Percentiles rank a stretch among this genome's conserved stretches.
phyloP scores from a whole-genome alignment of 2,329 filamentous ascomycete species.

The Cyphellophora europaea region DNA sequence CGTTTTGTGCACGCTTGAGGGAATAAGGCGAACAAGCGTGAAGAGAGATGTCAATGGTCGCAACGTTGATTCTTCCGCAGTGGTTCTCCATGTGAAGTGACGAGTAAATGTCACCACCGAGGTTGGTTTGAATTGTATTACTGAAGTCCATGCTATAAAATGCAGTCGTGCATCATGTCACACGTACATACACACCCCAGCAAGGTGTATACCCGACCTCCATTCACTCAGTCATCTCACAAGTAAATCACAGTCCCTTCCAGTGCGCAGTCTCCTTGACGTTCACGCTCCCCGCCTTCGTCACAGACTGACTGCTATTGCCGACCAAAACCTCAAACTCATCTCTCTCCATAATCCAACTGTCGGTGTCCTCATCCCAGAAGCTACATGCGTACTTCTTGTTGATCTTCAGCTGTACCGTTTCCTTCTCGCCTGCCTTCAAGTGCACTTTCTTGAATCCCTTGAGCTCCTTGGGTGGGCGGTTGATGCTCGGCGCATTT shows the following conservation, averaged over 20 bases:
- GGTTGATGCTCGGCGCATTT: conserved; percentile 42
- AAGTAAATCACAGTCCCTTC: conserved; percentile 53
- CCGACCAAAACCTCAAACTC: conserved; percentile 54
- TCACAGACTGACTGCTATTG: conserved; percentile 34
- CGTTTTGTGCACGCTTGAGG: too few relatives aligned
- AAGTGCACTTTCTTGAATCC: conserved; percentile 57
- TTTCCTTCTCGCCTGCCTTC: conserved; percentile 49
- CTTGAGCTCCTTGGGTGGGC: conserved; percentile 54
- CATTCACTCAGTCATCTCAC: too few relatives aligned
- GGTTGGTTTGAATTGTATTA: too few relatives aligned
- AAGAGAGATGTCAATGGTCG: too few relatives aligned
- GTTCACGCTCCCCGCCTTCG: conserved; percentile 43
- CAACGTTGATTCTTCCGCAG: too few relatives aligned
- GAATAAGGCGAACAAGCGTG: too few relatives aligned
- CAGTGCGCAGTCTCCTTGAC: conserved; percentile 58
- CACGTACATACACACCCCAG: too few relatives aligned
- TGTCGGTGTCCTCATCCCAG: conserved; percentile 58
- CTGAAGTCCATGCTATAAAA: too few relatives aligned
- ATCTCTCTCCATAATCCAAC: conserved; percentile 60
- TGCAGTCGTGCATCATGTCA: too few relatives aligned
- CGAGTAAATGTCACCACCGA: too few relatives aligned
- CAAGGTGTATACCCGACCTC: too few relatives aligned
- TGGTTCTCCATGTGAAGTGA: too few relatives aligned
- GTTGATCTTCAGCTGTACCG: conserved; percentile 44
- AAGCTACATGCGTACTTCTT: conserved; percentile 60